A percentile compares a stretch with the other conserved stretches of the same genome.
These are phyloP conservation scores for Amaranthus cruentus DNA, from an alignment of 148 eudicot species.

Conservation along the genomic window DNA sequence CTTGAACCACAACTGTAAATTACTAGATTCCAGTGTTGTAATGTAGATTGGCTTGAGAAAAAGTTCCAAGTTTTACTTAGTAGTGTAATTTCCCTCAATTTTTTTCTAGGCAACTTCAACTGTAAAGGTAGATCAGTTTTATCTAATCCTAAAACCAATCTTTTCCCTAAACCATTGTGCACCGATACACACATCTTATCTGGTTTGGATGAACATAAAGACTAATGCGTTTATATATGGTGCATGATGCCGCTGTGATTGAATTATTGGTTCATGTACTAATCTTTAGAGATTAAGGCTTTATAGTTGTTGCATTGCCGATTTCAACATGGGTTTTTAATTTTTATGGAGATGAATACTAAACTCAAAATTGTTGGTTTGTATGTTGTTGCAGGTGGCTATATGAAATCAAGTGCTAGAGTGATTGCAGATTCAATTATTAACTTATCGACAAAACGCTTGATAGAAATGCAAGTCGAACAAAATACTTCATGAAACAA, in stretches of 20 bases:
- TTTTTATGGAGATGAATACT: not conserved
- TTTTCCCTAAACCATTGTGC: not conserved
- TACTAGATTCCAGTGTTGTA: not conserved
- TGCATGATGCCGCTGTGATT: too few species aligned
- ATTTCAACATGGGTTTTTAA: not conserved
- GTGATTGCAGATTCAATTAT: conserved; percentile 84
- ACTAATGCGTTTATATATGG: too few species aligned
- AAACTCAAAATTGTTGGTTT: not conserved
- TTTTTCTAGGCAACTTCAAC: not conserved
- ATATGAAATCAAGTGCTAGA: conserved; percentile 89
- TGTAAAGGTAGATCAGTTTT: not conserved
- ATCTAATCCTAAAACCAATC: not conserved
- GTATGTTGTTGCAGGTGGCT: conserved; percentile 60
- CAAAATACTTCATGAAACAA: not conserved
- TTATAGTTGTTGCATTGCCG: not conserved
- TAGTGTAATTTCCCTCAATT: too few species aligned
- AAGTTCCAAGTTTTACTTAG: too few species aligned
- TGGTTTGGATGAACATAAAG: too few species aligned
- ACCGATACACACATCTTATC: too few species aligned
- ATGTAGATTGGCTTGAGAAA: too few species aligned
- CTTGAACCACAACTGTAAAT: not conserved
- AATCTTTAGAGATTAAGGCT: too few species aligned
- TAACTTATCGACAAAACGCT: conserved; percentile 64
- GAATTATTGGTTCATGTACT: too few species aligned
- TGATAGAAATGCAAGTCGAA: conserved; percentile 40